Percentiles rank a stretch among this genome's conserved stretches.
Evolutionary conservation across 768 basidiomycete species (phyloP).

Genomic region (Mycena galopus): DNA sequence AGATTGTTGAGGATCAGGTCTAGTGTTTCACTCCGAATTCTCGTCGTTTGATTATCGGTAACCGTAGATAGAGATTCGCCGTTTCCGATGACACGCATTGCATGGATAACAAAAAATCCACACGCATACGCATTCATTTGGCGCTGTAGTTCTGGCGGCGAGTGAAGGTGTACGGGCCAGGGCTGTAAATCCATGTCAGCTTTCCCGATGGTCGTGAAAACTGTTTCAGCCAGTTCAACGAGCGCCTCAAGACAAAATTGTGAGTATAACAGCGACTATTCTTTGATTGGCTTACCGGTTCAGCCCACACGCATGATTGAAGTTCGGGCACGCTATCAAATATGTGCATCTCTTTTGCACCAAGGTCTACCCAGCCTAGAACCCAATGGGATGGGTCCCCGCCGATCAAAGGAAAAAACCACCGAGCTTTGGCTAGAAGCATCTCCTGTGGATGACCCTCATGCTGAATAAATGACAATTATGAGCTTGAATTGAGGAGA

Average conservation of each 20-base stretch:
- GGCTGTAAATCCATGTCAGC: neutral
- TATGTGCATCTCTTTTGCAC: neutral
- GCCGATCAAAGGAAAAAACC: constrained; percentile 22
- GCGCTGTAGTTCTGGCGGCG: neutral
- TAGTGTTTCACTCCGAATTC: neutral
- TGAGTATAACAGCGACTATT: too few relatives aligned
- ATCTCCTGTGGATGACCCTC: neutral
- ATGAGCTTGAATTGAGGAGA: neutral
- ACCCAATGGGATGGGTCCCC: constrained; percentile 18
- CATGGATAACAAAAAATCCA: constrained; percentile 20
- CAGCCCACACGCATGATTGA: constrained; percentile 14
- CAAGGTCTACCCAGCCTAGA: constrained; percentile 6
- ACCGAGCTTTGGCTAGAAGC: constrained; percentile 8
- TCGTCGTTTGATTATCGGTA: neutral
- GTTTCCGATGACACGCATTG: neutral
- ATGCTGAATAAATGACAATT: neutral
- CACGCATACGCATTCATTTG: constrained; percentile 23
- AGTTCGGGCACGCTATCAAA: constrained; percentile 24
- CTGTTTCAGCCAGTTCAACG: constrained; percentile 18
- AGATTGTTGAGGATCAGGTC: neutral
- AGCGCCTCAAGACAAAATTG: too few relatives aligned
- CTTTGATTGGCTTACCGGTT: too few relatives aligned
- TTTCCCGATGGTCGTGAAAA: neutral
- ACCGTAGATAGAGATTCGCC: neutral
- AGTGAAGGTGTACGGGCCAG: neutral